Evolutionary conservation across 306 rosid genomes (phyloP).

Genomic region (Prosopis cineraria): DNA sequence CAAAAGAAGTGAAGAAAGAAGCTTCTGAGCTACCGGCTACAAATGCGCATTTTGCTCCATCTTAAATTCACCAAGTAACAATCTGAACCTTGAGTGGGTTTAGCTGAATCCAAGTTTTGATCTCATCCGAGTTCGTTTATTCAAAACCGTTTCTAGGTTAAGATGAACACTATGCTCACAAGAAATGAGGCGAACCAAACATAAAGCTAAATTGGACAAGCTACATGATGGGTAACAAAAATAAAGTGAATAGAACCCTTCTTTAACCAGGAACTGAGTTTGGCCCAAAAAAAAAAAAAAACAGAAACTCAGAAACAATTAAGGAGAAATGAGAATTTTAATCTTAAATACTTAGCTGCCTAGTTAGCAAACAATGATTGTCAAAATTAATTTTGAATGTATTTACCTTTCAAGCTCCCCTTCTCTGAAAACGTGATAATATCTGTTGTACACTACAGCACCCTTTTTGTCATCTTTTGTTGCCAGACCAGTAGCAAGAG

Average conservation of each 20-base stretch:
- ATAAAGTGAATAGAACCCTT: neutral
- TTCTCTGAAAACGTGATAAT: slow-evolving; percentile 92
- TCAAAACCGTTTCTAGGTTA: slow-evolving; percentile 3
- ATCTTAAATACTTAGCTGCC: slow-evolving; percentile 23
- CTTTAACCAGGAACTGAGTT: slow-evolving; percentile 13
- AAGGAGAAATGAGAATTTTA: neutral
- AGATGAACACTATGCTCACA: neutral
- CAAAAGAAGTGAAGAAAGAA: neutral
- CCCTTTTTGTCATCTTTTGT: slow-evolving; percentile 88
- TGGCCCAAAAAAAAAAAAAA: too few species aligned
- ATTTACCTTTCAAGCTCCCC: slow-evolving; percentile 97
- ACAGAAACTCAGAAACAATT: slow-evolving; percentile 15
- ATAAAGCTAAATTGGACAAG: neutral
- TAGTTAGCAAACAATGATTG: slow-evolving; percentile 14
- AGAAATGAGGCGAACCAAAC: slow-evolving; percentile 1
- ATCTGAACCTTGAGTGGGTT: neutral
- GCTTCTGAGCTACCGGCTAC: neutral
- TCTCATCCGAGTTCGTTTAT: neutral
- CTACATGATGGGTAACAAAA: slow-evolving; percentile 8
- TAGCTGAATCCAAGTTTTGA: neutral
- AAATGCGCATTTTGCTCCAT: slow-evolving; percentile 4
- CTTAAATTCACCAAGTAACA: neutral
- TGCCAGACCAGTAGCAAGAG: slow-evolving; percentile 87
- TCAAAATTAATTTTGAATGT: slow-evolving; percentile 4
- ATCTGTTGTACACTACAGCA: slow-evolving; percentile 84